phyloP scores from a whole-genome alignment of 202 grass and related monocot species.

The Digitaria exilis region DNA sequence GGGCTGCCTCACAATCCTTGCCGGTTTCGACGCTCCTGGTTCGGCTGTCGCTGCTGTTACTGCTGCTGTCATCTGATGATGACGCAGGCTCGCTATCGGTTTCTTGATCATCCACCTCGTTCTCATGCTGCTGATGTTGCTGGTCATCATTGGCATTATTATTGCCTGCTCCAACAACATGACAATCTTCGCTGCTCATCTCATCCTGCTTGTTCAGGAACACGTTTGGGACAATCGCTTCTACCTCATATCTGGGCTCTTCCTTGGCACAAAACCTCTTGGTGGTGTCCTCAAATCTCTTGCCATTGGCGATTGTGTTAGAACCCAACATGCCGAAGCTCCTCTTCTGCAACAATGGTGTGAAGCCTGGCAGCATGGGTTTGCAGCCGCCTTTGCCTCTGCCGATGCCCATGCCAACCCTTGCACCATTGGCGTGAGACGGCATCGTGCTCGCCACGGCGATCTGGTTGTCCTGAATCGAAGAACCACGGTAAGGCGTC shows the following conservation, averaged over 20 bases:
- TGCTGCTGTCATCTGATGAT: constrained; percentile 30
- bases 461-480: constrained; percentile 8
- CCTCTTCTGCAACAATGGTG: constrained; percentile 24
- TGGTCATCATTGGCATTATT: background rate
- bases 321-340: background rate
- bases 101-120: background rate
- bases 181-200: background rate
- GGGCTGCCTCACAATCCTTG: background rate
- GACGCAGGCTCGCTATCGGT: constrained; percentile 35
- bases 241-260: constrained; percentile 9
- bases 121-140: background rate
- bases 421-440: background rate
- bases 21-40: background rate
- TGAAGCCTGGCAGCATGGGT: background rate
- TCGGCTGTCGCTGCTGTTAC: background rate
- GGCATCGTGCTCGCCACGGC: background rate
- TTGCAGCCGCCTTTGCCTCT: constrained; percentile 4
- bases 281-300: background rate
- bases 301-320: background rate
- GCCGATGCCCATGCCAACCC: background rate
- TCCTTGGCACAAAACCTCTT: constrained; percentile 29
- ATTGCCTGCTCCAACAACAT: background rate
- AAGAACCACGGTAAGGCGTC: background rate
- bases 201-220: constrained; percentile 9
- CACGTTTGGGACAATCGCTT: constrained; percentile 2